These are phyloP conservation scores for Staphylotrichum longicolle DNA, from an alignment of 495 filamentous ascomycete species.

Conservation along the genomic window DNA sequence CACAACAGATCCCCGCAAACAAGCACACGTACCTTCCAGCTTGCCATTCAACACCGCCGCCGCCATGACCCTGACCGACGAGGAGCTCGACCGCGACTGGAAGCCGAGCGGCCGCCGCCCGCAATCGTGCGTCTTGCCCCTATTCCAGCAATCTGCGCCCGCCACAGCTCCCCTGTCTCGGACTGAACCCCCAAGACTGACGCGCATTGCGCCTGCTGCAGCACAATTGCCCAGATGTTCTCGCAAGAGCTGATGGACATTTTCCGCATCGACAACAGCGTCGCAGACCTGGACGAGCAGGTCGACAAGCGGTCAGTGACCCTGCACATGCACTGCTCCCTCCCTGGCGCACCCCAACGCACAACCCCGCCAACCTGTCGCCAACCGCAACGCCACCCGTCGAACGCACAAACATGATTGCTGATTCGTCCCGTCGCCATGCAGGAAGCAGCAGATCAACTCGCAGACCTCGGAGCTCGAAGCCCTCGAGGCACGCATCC, in stretches of 20 bases:
- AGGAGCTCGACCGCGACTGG: constrained; percentile 69
- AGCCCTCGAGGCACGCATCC: constrained; percentile 76
- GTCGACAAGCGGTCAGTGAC: constrained; percentile 79
- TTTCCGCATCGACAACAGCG: constrained; percentile 77
- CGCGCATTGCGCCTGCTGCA: constrained; percentile 35
- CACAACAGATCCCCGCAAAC: constrained; percentile 16
- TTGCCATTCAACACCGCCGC: constrained; percentile 2
- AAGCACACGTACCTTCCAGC: too few relatives aligned
- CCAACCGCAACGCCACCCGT: constrained; percentile 10
- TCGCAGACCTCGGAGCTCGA: constrained; percentile 78
- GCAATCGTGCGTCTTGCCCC: constrained; percentile 66
- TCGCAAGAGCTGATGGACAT: constrained; percentile 82
- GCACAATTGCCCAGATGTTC: constrained; percentile 85
- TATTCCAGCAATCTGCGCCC: neutral
- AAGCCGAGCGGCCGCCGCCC: constrained; percentile 71
- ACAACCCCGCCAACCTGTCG: constrained; percentile 13
- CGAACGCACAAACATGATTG: neutral
- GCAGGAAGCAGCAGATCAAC: constrained; percentile 68
- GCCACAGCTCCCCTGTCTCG: too few relatives aligned
- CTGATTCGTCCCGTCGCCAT: constrained; percentile 12
- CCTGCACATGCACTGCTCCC: neutral
- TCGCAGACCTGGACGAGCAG: constrained; percentile 71
- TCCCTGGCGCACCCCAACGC: neutral
- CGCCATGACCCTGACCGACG: constrained; percentile 51
- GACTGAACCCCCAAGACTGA: constrained; percentile 18